phyloP scores from a whole-genome alignment of 805 yeast genomes.

The Ogataea corticis region DNA sequence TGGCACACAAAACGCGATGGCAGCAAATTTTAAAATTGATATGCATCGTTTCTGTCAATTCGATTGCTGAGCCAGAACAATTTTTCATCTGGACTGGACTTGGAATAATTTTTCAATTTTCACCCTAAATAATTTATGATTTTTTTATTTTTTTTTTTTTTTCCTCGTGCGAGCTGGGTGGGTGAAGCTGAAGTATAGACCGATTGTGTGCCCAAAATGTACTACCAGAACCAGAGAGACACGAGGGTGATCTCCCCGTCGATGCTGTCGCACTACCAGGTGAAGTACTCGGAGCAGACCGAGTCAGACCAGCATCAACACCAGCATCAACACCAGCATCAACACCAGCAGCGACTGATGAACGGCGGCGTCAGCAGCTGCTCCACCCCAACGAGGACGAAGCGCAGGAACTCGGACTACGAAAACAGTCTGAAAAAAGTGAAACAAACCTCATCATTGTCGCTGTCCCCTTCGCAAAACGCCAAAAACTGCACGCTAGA shows the following conservation, averaged over 20 bases:
- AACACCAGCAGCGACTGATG: slow-evolving; percentile 8
- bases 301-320: slow-evolving; percentile 1
- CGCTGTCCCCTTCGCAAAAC: slow-evolving; percentile 9
- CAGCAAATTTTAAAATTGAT: too few species aligned
- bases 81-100: not conserved
- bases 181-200: not conserved
- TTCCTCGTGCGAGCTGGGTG: slow-evolving; percentile 1
- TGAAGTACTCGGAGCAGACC: slow-evolving; percentile 11
- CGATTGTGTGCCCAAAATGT: slow-evolving; percentile 3
- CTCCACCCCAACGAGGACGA: slow-evolving; percentile 28
- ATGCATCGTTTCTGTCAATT: not conserved
- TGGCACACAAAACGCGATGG: too few species aligned
- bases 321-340: slow-evolving; percentile 17
- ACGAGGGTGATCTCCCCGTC: slow-evolving; percentile 21
- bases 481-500: slow-evolving; percentile 20
- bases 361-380: slow-evolving; percentile 15
- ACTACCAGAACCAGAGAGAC: slow-evolving; percentile 13
- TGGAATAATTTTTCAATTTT: slow-evolving; percentile 3
- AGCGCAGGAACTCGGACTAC: slow-evolving; percentile 39
- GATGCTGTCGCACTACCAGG: slow-evolving; percentile 21
- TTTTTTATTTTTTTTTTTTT: not conserved
- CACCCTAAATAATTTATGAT: not conserved
- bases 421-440: slow-evolving; percentile 34
- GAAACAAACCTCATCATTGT: slow-evolving; percentile 20
- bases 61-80: slow-evolving; percentile 6